Base-by-base conservation (phyloP, 2,329 filamentous ascomycete species). In the Pyricularia sp. region DNA sequence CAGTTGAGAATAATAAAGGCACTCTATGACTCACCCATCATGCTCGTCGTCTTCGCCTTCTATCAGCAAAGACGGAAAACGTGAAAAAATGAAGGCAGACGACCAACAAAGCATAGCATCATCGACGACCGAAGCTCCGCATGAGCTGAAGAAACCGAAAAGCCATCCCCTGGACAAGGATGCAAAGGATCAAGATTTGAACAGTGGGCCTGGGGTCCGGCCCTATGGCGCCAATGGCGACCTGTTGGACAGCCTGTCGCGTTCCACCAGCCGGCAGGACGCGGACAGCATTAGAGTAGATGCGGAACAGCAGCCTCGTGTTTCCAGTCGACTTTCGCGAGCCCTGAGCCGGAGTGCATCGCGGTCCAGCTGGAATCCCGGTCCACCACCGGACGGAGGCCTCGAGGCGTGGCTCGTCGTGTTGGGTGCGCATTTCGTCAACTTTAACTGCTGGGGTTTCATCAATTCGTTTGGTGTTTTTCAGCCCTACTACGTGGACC, bases 381-480 rank as follows among this genome's bases (percentile, higher is more conserved):
- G 81, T 0, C 83, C 83, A 25, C 83, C 84, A 0, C 84, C 84
- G 0, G 83, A 86, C 31, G 84, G 84, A 3, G 84, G 84, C 0
- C 72, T 75, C 67, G 72, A 75, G 26, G 84, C 84, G 0, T 86
- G 84, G 84, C 71, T 78, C 3, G 77, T 77, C 79, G 81, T 78
- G 31, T 69, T 78, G 9, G 77, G 78, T 64, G 77, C 74, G 0
- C 84, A 86, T 71, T 72, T 86, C 2, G 77, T 83, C 23, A 78
- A 85, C 64, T 81, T 82, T 78, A 83, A 63, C 12, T 63, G 59
- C 26, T 63, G 59, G 83, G 85, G 85, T 42, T 81, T 83, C 72
- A 80, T 85, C 72, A 85, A 83, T 75, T 85, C 83, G 1, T 87
- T 86, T 70, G 84, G 85, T n/a, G 77, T 82, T 4, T 87, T 86